These are phyloP conservation scores for Ceratocystis colombiana DNA, from an alignment of 2,329 filamentous ascomycete species.

Conservation along the genomic window DNA sequence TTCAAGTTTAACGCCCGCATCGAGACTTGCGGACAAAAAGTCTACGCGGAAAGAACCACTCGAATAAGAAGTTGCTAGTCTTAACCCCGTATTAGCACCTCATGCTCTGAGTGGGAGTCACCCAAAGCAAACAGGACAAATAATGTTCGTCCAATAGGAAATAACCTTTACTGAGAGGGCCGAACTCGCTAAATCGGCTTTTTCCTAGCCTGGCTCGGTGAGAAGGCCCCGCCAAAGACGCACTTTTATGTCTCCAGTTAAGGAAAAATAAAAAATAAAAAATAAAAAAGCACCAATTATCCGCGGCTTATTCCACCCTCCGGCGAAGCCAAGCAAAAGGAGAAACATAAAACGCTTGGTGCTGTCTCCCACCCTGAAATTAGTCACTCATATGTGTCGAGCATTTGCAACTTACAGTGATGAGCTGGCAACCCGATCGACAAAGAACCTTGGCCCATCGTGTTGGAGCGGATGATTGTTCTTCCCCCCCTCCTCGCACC, in stretches of 20 bases:
- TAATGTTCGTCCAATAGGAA: not conserved
- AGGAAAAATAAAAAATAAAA: too few relatives aligned
- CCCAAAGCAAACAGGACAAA: not conserved
- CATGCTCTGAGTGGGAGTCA: not conserved
- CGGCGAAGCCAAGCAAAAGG: not conserved
- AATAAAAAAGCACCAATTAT: not conserved
- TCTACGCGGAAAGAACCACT: not conserved
- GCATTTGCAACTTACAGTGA: not conserved
- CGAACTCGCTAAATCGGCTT: not conserved
- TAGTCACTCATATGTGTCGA: not conserved
- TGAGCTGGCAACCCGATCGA: slow-evolving; percentile 8
- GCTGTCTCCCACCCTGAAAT: not conserved
- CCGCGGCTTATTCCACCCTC: too few relatives aligned
- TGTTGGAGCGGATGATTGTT: slow-evolving; percentile 10
- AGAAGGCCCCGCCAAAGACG: not conserved
- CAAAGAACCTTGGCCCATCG: not conserved
- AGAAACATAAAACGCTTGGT: slow-evolving; percentile 3
- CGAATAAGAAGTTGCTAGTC: not conserved
- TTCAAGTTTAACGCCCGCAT: not conserved
- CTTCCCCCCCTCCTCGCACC: slow-evolving; percentile 13
- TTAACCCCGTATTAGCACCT: not conserved
- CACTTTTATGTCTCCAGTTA: not conserved
- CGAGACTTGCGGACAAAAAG: not conserved
- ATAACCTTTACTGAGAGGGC: not conserved
- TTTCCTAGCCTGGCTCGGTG: too few relatives aligned